Conservation (phyloP, 306 rosid genomes). For the Carpinus viminea region DNA sequence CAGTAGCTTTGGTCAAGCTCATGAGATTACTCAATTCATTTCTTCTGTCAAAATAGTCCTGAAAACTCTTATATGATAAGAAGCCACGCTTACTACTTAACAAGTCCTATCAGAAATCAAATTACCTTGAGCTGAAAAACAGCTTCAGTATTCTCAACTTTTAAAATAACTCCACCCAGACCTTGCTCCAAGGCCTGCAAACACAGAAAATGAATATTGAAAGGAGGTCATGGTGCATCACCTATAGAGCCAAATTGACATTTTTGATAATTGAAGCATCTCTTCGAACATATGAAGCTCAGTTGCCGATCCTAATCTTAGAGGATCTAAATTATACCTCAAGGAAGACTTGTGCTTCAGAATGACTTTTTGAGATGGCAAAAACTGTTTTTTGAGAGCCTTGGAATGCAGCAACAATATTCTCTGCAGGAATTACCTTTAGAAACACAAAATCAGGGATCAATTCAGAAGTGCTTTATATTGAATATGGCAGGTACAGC, state of each 20-base stretch:
- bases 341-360: conserved; percentile 54
- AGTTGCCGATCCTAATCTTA: neutral
- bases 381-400: too few species aligned
- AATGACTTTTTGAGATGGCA: too few species aligned
- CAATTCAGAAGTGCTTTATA: conserved; percentile 8
- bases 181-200: conserved; percentile 85
- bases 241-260: neutral
- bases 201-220: conserved; percentile 20
- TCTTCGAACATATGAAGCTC: neutral
- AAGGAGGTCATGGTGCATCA: neutral
- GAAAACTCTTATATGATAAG: conserved; percentile 44
- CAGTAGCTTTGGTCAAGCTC: conserved; percentile 72
- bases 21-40: conserved; percentile 55
- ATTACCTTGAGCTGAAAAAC: conserved; percentile 81
- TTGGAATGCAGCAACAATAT: conserved; percentile 85
- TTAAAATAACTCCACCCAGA: conserved; percentile 83
- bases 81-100: conserved; percentile 21
- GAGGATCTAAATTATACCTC: conserved; percentile 45
- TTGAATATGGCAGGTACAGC: conserved; percentile 5
- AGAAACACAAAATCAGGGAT: conserved; percentile 23
- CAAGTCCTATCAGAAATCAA: conserved; percentile 23
- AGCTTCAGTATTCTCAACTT: conserved; percentile 70
- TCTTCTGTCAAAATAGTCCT: conserved; percentile 91
- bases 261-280: neutral
- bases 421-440: conserved; percentile 89